Evolutionary conservation across 306 rosid species (phyloP).

Genomic region (Arachis stenosperma): DNA sequence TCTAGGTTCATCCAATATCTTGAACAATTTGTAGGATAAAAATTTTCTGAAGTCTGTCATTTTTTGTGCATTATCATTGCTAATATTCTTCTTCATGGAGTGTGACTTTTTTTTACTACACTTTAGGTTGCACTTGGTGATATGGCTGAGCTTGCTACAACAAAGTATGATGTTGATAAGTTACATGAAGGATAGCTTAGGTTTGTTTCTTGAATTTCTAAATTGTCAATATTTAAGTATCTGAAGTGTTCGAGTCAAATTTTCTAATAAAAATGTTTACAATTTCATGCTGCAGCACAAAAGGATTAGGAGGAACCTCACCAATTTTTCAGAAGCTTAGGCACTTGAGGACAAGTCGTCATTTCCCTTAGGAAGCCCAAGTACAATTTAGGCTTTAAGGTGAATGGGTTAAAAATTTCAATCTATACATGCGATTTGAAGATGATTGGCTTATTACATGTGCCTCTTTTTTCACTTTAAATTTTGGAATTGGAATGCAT

Average conservation of each 20-base stretch:
- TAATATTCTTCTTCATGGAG: constrained; percentile 9
- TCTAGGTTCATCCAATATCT: too few species aligned
- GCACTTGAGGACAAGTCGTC: constrained; percentile 63
- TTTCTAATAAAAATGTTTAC: neutral
- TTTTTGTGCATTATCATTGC: neutral
- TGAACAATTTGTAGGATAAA: too few species aligned
- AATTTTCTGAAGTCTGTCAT: too few species aligned
- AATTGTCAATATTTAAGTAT: neutral
- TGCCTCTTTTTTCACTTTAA: too few species aligned
- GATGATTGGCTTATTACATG: too few species aligned
- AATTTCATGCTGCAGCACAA: constrained; percentile 64
- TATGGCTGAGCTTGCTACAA: constrained; percentile 77
- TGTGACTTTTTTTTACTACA: constrained; percentile 14
- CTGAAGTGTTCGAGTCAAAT: neutral
- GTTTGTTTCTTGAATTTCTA: constrained; percentile 48
- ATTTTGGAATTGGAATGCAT: too few species aligned
- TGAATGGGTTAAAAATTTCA: constrained; percentile 31
- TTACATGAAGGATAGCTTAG: constrained; percentile 83
- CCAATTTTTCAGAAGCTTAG: constrained; percentile 70
- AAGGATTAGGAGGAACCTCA: constrained; percentile 82
- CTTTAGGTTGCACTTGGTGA: constrained; percentile 90
- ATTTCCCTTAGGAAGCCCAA: constrained; percentile 78
- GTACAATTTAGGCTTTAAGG: constrained; percentile 42
- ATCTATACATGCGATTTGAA: too few species aligned
- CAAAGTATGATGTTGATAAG: constrained; percentile 74